These are phyloP conservation scores for Plasmodium gaboni DNA, from an alignment of 169 alveolate genomes.

Conservation along the genomic window DNA sequence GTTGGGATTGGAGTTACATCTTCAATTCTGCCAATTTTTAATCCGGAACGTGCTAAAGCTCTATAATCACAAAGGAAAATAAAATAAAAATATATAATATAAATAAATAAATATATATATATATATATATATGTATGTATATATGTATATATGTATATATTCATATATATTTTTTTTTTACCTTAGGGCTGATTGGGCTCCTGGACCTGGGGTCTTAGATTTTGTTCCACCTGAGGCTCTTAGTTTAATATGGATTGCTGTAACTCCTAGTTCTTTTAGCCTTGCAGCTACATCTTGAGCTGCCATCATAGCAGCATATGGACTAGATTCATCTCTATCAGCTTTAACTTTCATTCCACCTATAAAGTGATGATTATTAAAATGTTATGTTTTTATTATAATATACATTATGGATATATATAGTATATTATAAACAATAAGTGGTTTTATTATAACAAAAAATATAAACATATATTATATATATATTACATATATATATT, in stretches of 20 bases:
- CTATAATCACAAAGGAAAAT: slow-evolving; percentile 78
- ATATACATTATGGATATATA: background rate
- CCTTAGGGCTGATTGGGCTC: slow-evolving; percentile 99
- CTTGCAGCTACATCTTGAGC: slow-evolving; percentile 99
- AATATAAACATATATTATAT: slow-evolving; percentile 16
- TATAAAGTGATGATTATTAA: slow-evolving; percentile 2
- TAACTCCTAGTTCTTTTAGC: slow-evolving; percentile 97
- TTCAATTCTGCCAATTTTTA: slow-evolving; percentile 99
- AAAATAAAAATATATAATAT: background rate
- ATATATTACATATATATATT: background rate
- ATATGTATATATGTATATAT: background rate
- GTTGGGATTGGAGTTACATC: slow-evolving; percentile 99
- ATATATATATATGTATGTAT: slow-evolving; percentile 13
- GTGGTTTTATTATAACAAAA: background rate
- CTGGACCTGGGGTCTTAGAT: slow-evolving; percentile 99
- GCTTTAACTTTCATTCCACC: slow-evolving; percentile 99
- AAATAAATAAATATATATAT: slow-evolving; percentile 10
- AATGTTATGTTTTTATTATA: background rate
- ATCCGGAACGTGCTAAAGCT: slow-evolving; percentile 99
- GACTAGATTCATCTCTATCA: slow-evolving; percentile 99
- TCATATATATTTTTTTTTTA: background rate
- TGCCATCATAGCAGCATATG: slow-evolving; percentile 99
- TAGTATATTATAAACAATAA: background rate
- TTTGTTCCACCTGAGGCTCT: slow-evolving; percentile 99
- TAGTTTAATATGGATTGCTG: slow-evolving; percentile 98